Base-by-base conservation (phyloP, 2,329 filamentous ascomycete genomes). In the Nemania sp. region DNA sequence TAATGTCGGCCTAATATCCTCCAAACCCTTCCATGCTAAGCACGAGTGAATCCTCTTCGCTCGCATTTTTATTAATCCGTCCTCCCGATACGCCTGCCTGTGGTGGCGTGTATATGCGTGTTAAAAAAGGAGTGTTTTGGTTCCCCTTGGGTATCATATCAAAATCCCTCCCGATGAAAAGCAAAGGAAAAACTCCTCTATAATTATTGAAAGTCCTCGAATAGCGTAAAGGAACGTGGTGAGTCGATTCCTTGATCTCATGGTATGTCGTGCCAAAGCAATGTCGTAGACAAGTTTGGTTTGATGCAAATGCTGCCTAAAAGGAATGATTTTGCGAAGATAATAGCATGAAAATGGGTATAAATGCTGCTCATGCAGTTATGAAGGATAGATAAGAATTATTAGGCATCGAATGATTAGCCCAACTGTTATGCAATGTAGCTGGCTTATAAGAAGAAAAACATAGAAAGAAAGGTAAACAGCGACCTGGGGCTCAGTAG, bases 401-500 rank as follows among this genome's bases (percentile, higher is more conserved):
- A 53, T 15, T 10, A 22, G 53, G 29, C 43, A 55, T 45, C 53
- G 20, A 29, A 61, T 61, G 56, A 47, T 54, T 59, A 20, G 52
- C 45, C 68, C 22, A 68, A 71, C 70, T 56, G 71, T 73, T 72
- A 74, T 56, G 38, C 20, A 3, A 27, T 49, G 18, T 22, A 22
- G 22, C 27, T 6, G 18, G 15, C 35, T 22, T 72, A 77, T 57
- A 77, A 64, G 52, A 75, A 65, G 64, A 77, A 72, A 29, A 75
- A 29, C 24, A 76, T 22, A 29, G 74, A 72, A 52, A 77, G 51
- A 51, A 77, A 68, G 7, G 72, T 72, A 38, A 77, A 54, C 5
- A 74, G 43, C 49, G 72, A 67, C 22, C 63, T 49, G 3, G 60
- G 63, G 47, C 66, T 52, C 1, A 67, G 63, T 4, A 49, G 8